Evolutionary conservation across 1,284 basidiomycete genomes (phyloP), one percentile per base, ranked within the genome.

Genomic region (Austropuccinia psidii): DNA sequence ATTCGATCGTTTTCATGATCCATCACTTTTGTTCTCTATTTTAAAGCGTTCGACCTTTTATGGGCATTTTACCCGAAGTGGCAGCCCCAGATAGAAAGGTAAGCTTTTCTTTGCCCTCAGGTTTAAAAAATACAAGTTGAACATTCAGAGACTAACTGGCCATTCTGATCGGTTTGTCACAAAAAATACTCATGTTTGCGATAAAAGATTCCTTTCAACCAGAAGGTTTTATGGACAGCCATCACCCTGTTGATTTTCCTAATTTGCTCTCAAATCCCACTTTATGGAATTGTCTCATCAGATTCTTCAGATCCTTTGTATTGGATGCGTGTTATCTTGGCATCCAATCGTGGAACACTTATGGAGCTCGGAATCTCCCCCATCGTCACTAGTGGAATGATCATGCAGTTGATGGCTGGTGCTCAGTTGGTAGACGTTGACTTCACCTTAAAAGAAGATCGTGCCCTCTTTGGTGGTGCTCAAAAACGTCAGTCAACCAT

Each of bases 301-400:
- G 93, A 96, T 86, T 94, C 92, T 77, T 91, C 91, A 69, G 95
- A 98, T 84, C 95, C 96, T 15, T 87, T 98, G 62, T 98, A 95
- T 85, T 98, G 95, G 95, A 93, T 98, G 89, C 90, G 95, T 84
- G 94, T 94, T 83, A 98, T 98, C 83, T 87, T 98, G 75, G 95
- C 96, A 41, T 96, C 93, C 11, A 98, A 98, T 84, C 87, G 96
- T 77, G 95, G 95, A 77, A 98, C 95, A 0, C 88, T 98, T 76
- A 98, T 98, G 95, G 95, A 98, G 83, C 88, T 98, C 75, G 95
- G 96, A 78, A 98, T 98, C 79, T 94, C 89, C 57, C 95, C 96
- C 73, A 96, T 98, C 81, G 88, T 98, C 80, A 98, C 95, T 15
- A 90, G 89, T 52, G 95, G 95, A 79, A 98, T 98, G 95, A 98